phyloP scores from a whole-genome alignment of 768 basidiomycete species.

The Mycena maculata region DNA sequence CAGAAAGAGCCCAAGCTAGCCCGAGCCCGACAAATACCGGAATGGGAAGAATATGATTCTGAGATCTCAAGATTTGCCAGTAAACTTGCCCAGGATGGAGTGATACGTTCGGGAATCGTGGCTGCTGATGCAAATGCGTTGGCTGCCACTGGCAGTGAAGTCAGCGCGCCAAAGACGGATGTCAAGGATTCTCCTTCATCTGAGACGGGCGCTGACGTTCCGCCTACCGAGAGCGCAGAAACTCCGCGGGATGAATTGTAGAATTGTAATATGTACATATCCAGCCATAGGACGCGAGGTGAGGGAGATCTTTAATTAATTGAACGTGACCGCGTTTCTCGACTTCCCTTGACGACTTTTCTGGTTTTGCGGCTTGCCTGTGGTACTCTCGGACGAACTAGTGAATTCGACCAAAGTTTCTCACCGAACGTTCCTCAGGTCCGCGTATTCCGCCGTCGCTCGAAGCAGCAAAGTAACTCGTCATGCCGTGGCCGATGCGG shows the following conservation, averaged over 20 bases:
- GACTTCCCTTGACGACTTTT: no score
- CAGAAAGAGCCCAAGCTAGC: conserved; percentile 98
- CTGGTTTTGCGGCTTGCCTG: no score
- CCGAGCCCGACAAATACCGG: conserved; percentile 94
- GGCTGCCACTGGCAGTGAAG: conserved; percentile 55
- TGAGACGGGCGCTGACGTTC: background rate
- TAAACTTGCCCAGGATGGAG: conserved; percentile 75
- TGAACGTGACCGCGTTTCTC: no score
- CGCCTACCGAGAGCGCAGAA: conserved; percentile 7
- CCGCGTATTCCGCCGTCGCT: no score
- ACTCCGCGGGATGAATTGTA: conserved; percentile 35
- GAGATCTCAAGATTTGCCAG: conserved; percentile 90
- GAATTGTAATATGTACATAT: no score
- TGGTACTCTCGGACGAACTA: no score
- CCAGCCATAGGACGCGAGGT: no score
- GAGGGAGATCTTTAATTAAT: no score
- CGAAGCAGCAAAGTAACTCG: no score
- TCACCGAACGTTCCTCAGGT: no score
- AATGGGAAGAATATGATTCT: conserved; percentile 95
- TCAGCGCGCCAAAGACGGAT: conserved; percentile 24
- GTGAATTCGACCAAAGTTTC: no score
- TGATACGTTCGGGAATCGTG: conserved; percentile 74
- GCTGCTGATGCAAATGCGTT: conserved; percentile 77
- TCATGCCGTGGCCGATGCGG: no score
- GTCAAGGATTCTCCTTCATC: background rate